Evolutionary conservation across 2,329 filamentous ascomycete species (phyloP).

Genomic region (Sporothrix inflata): DNA sequence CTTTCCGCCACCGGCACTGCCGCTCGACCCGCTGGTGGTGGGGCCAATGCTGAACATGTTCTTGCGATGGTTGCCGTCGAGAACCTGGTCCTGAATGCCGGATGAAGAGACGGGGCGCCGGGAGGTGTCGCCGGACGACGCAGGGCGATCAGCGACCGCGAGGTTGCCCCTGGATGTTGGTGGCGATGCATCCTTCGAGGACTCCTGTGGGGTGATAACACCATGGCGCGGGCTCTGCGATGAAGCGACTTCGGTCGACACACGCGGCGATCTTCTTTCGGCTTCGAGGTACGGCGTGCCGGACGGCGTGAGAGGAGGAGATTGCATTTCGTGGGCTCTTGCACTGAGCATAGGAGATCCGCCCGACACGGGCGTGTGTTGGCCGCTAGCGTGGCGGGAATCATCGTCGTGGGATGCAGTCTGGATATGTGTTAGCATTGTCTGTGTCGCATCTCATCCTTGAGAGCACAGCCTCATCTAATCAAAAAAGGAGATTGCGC

Average conservation of each 20-base stretch:
- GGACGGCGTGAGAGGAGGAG: constrained; percentile 85
- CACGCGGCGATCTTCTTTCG: constrained; percentile 39
- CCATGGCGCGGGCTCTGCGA: constrained; percentile 36
- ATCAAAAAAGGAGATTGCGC: background rate
- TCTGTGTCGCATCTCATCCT: background rate
- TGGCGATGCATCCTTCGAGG: constrained; percentile 57
- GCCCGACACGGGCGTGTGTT: constrained; percentile 64
- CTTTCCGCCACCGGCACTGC: constrained; percentile 41
- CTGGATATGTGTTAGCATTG: constrained; percentile 43
- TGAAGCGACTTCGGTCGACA: constrained; percentile 31
- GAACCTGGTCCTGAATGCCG: constrained; percentile 40
- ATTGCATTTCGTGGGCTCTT: constrained; percentile 72
- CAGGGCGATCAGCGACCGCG: constrained; percentile 44
- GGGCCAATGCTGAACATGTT: constrained; percentile 58
- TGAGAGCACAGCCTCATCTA: background rate
- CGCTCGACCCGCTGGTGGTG: constrained; percentile 39
- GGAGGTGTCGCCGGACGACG: constrained; percentile 46
- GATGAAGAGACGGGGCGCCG: constrained; percentile 46
- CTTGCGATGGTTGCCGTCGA: constrained; percentile 50
- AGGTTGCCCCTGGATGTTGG: constrained; percentile 46
- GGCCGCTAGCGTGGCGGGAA: constrained; percentile 63
- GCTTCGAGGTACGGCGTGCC: constrained; percentile 61
- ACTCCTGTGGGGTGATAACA: constrained; percentile 69
- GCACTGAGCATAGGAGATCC: constrained; percentile 72
- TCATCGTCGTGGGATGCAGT: constrained; percentile 64